Conservation (phyloP, 805 yeast genomes). For the Yarrowia deformans region DNA sequence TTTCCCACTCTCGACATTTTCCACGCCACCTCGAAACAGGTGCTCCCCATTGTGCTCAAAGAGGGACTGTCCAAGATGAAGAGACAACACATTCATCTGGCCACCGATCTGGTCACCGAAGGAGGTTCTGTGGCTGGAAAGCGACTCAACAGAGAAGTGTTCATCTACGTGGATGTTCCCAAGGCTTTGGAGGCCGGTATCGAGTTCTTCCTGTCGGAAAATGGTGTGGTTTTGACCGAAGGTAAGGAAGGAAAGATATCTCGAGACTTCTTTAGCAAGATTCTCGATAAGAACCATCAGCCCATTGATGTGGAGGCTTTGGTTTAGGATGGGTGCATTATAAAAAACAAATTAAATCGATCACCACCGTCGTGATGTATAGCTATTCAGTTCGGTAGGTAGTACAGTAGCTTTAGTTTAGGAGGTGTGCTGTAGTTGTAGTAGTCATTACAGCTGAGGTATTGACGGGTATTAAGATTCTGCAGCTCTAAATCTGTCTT, state of each 20-base stretch:
- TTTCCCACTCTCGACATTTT: slow-evolving; percentile 72
- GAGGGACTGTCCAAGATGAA: slow-evolving; percentile 73
- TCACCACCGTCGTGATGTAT: too few relatives aligned
- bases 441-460: too few relatives aligned
- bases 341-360: too few relatives aligned
- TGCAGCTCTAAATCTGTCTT: too few relatives aligned
- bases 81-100: slow-evolving; percentile 87
- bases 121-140: slow-evolving; percentile 72
- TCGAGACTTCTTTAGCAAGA: slow-evolving; percentile 54
- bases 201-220: slow-evolving; percentile 66
- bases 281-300: slow-evolving; percentile 47
- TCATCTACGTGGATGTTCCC: slow-evolving; percentile 67
- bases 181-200: slow-evolving; percentile 58
- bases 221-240: slow-evolving; percentile 74
- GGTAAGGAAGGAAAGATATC: slow-evolving; percentile 66
- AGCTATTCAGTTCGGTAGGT: too few relatives aligned
- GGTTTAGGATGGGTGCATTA: background rate
- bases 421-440: too few relatives aligned
- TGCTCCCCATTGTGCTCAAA: slow-evolving; percentile 57
- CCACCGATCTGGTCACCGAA: slow-evolving; percentile 62
- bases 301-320: slow-evolving; percentile 17
- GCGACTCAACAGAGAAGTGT: slow-evolving; percentile 62
- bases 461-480: too few relatives aligned
- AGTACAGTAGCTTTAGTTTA: background rate
- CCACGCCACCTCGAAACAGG: slow-evolving; percentile 69